Evolutionary conservation across 208 protist genomes (phyloP).

Genomic region (Naegleria gruberi): DNA sequence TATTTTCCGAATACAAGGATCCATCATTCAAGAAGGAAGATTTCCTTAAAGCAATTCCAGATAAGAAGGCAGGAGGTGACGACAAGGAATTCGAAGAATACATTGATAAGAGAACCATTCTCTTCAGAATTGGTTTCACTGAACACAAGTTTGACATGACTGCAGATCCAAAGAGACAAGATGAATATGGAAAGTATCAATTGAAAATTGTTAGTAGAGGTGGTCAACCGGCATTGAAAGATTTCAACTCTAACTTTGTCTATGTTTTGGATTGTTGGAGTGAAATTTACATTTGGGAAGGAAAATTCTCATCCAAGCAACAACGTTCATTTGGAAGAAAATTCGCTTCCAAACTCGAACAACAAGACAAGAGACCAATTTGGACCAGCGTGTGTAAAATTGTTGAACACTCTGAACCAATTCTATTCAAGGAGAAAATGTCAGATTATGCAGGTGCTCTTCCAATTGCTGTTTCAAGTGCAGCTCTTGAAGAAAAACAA

Average conservation of each 20-base stretch:
- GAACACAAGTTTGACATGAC: neutral
- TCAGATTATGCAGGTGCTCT: neutral
- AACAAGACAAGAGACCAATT: neutral
- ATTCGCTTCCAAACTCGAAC: neutral
- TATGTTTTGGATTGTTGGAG: slow-evolving; percentile 13
- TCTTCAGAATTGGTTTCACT: neutral
- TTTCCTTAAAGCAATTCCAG: neutral
- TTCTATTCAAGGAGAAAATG: slow-evolving; percentile 17
- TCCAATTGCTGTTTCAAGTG: neutral
- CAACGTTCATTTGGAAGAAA: neutral
- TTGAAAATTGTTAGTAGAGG: neutral
- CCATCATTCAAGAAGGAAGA: neutral
- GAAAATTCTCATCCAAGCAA: neutral
- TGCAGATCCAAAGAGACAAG: neutral
- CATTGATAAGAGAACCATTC: neutral
- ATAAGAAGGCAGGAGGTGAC: neutral
- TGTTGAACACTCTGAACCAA: neutral
- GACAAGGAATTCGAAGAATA: neutral
- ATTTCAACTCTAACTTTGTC: neutral
- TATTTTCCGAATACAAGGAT: neutral
- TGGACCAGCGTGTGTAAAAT: neutral
- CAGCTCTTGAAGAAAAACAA: neutral
- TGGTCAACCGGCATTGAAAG: neutral
- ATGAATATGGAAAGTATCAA: neutral
- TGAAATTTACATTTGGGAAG: slow-evolving; percentile 23